Base-by-base conservation (phyloP, 257 asterid genomes). In the Datura wrightii region DNA sequence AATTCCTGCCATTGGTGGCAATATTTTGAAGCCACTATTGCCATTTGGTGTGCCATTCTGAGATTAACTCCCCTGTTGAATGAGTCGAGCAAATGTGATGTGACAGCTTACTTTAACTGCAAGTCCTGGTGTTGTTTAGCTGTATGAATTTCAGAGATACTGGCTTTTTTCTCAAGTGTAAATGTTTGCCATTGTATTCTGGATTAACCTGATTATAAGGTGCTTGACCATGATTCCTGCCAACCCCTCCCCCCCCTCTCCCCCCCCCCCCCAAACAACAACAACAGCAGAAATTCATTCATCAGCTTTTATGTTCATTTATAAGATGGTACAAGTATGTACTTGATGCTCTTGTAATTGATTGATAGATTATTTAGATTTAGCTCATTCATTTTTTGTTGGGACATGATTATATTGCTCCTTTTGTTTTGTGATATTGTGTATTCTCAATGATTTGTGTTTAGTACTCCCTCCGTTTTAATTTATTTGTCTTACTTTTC, bases 341-440 rank as follows among this genome's bases (percentile, higher is more conserved):
- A 70, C 54, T 4, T 18, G 54, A 9, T 70, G 3, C 54, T 18
- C 79, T 70, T 70, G 79, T 70, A 39, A 41, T 41, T 42, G 34
- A 70, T 70, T 42, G 54, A 70, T 70, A 70, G 6, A 76, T 74
- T 74, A 24, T 6, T 76, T 70, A 2, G 15, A 70, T 70, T 50
- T 50, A 31, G 63, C 80, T 76, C 24, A 50, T 76, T 48, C 81
- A 48, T 19, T 50, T 34, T 14, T 74, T 19, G 24, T n/a, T 74
- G 13, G 48, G 48, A 14, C 44, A 34, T 50, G 78, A 67, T 31
- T 65, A 37, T 39, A 15, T 37, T 67, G 31, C 78, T 67, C 31
- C 4, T 39, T 67, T 15, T 65, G 74, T 63, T 63, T 62, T 65
- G 74, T 13, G 14, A 67, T 67, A 15, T 16, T 16, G 78, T 15